Conservation (phyloP, 73 alveolate species). For the Paramecium biaurelia region DNA sequence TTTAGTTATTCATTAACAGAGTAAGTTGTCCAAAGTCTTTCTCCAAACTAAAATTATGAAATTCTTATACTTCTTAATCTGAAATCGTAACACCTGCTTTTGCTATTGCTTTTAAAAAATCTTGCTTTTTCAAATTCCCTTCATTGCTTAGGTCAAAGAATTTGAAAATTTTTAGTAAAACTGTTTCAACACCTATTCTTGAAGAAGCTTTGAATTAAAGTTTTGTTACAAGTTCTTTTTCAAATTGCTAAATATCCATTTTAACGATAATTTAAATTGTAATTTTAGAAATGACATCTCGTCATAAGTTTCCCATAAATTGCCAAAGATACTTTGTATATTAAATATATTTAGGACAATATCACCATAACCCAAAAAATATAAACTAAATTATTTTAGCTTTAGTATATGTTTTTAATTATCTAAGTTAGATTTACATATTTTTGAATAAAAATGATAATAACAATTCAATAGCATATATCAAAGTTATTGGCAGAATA, state of each 20-base stretch:
- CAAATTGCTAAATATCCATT: slow-evolving; percentile 44
- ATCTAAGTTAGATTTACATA: not conserved
- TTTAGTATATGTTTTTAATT: not conserved
- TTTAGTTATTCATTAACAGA: not conserved
- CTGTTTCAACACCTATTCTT: slow-evolving; percentile 43
- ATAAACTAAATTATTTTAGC: not conserved
- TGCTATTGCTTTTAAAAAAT: slow-evolving; percentile 58
- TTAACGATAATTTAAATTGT: slow-evolving; percentile 10
- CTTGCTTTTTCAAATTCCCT: slow-evolving; percentile 29
- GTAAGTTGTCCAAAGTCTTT: not conserved
- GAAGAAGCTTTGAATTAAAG: slow-evolving; percentile 53
- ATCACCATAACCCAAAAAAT: not conserved
- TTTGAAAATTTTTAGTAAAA: slow-evolving; percentile 34
- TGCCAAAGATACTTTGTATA: not conserved
- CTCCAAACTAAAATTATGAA: not conserved
- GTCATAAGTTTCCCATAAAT: not conserved
- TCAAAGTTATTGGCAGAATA: too few relatives aligned
- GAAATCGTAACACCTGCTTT: slow-evolving; percentile 56
- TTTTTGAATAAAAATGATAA: not conserved
- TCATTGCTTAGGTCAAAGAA: slow-evolving; percentile 53
- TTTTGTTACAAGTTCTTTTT: slow-evolving; percentile 53
- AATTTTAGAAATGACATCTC: not conserved
- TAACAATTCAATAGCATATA: not conserved
- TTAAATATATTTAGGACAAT: not conserved
- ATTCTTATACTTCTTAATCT: not conserved